Evolutionary conservation across 768 basidiomycete genomes (phyloP), one percentile per base, ranked within the genome.

Genomic region (Xerocomus potaroensis): DNA sequence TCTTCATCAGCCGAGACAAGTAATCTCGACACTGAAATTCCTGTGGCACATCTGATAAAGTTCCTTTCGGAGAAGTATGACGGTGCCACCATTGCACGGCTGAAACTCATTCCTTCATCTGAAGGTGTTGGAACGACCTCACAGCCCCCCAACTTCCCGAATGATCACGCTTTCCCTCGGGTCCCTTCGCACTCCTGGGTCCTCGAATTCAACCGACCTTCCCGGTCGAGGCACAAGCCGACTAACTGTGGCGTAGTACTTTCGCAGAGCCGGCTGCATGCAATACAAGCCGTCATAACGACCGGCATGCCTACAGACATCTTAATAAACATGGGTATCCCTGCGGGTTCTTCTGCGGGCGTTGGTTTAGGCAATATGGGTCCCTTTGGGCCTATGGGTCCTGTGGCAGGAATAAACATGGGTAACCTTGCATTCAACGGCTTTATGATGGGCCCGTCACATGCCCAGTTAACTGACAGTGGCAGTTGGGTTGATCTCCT

Each of bases 231-330:
- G 31, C 67, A 72, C 38, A 72, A 72, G 18, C 77, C 77, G 0
- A 67, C 73, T 38, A 57, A 58, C 27, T 61, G 57, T 34, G 87
- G 88, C 18, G 61, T 90, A 35, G 79, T 89, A 12, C 77, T 89
- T 72, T 83, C 79, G 51, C 87, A 89, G 63, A 75, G 76, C 16
- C 75, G 84, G 38, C 79, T 90, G 78, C 75, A 77, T 47, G 85
- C 84, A 33, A 83, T 91, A 43, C 86, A 87, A 54, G 84, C 33
- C 77, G 83, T 58, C 75, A 76, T 31, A 62, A 83, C 50, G 71
- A 22, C 38, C 14, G 51, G 57, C 30, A 43, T 54, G 38, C 55
- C 55, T 10, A 15, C 61, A 31, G 61, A 65, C 11, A 50, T 51
- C 19, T 39, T 65, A 24, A 57, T 61, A 61, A 49, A 50, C 43